Evolutionary conservation across 2,329 filamentous ascomycete species (phyloP), one percentile per base, ranked within the genome.

Genomic region (Botrytis elliptica): DNA sequence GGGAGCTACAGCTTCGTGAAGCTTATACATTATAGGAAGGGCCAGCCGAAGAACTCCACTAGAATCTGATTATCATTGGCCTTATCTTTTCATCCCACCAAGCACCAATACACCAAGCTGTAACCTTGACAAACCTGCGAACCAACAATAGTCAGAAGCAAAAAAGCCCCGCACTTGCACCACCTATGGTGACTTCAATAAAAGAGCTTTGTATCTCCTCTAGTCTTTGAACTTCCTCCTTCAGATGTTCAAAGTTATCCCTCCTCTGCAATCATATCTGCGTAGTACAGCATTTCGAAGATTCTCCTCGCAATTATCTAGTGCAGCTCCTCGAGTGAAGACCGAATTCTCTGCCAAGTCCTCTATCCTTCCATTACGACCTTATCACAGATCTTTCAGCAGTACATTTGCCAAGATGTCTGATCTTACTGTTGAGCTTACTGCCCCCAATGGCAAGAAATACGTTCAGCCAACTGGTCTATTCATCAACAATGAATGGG

Each of bases 401-500:
- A 75, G 49, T 46, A 72, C 77, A 52, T 22, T 71, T 33, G 52
- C 57, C 73, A 81, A 75, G 71, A 82, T 82, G 81, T 84, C 85
- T 49, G 84, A 84, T 74, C 83, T 88, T 40, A 70, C 75, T 10
- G 83, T 90, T 71, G 86, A 93, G 79, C 86, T 95, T 74, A 92
- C 87, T 14, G 92, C 93, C 68, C 93, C 93, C 7, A 95, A 95
- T 83, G 92, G 92, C 78, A 86, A 84, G 82, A 90, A 88, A 78
- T 95, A 93, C 83, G 85, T 83, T 20, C 91, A 94, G 84, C 92
- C 92, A 3, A 85, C 88, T 63, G 93, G 93, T n/a, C 86, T 95
- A 14, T 95, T 94, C 83, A 94, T 95, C 84, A 92, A 93, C 85
- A 94, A 94, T 77, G 91, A 94, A 81, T 95, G 93, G 81, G 90